These are phyloP conservation scores for Cyclocybe aegerita DNA, from an alignment of 768 basidiomycete species.

Conservation along the genomic window DNA sequence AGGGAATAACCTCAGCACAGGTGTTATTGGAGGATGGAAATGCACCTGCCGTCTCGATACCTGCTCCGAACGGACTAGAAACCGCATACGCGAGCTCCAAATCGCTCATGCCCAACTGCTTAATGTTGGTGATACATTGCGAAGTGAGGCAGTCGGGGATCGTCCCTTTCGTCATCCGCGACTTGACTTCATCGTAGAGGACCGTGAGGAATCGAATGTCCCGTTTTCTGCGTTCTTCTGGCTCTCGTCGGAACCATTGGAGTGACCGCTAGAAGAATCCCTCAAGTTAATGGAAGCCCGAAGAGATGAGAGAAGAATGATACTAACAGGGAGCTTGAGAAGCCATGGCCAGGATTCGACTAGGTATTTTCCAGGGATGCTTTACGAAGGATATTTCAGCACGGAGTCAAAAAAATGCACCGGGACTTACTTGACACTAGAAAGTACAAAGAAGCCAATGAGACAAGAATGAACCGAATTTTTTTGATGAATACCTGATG, in stretches of 20 bases:
- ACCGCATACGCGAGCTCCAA: conserved; percentile 45
- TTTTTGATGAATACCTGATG: conserved; percentile 12
- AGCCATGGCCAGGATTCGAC: conserved; percentile 51
- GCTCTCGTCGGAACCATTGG: conserved; percentile 44
- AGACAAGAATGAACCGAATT: background rate
- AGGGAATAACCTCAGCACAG: background rate
- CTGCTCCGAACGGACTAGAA: conserved; percentile 46
- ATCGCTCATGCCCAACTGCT: conserved; percentile 38
- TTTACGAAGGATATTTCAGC: conserved; percentile 8
- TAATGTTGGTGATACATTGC: conserved; percentile 33
- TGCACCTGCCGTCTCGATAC: conserved; percentile 39
- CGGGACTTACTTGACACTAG: conserved; percentile 31
- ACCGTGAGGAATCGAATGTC: conserved; percentile 39
- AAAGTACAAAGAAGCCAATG: too few species aligned
- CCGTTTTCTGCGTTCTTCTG: conserved; percentile 33
- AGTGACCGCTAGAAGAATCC: conserved; percentile 25
- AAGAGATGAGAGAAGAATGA: background rate
- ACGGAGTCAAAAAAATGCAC: background rate
- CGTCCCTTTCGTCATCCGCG: conserved; percentile 37
- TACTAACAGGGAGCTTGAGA: conserved; percentile 40
- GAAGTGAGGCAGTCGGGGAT: conserved; percentile 39
- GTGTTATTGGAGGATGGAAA: background rate
- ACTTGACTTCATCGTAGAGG: conserved; percentile 41
- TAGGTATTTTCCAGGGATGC: conserved; percentile 48
- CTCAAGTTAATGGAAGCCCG: background rate